These are phyloP conservation scores for Picea abies DNA, from an alignment of 83 land plant species.

Conservation along the genomic window DNA sequence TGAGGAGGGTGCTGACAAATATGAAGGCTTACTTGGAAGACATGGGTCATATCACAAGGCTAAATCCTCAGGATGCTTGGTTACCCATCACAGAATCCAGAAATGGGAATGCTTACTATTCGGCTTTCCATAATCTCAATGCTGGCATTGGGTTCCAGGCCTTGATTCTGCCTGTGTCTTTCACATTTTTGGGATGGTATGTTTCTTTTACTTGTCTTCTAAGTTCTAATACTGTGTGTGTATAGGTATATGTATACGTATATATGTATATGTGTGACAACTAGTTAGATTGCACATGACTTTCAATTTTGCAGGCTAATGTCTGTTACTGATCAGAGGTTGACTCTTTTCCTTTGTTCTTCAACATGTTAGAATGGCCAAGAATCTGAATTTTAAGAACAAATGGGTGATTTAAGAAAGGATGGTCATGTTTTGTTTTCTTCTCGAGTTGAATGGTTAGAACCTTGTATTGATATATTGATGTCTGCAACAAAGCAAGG, in stretches of 20 bases:
- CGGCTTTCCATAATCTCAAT: slow-evolving; percentile 84
- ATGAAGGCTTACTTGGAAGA: slow-evolving; percentile 78
- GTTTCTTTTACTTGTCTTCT: background rate
- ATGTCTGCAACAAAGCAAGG: too few relatives aligned
- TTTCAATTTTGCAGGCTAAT: background rate
- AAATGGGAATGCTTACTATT: slow-evolving; percentile 81
- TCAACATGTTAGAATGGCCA: background rate
- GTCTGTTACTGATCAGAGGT: background rate
- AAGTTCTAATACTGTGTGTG: too few relatives aligned
- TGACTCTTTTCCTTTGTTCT: background rate
- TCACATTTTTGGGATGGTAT: slow-evolving; percentile 89
- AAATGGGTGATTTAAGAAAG: background rate
- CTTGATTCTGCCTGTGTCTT: slow-evolving; percentile 83
- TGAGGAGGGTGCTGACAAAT: slow-evolving; percentile 47
- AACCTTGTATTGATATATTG: too few relatives aligned
- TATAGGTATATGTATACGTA: too few relatives aligned
- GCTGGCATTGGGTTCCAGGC: slow-evolving; percentile 93
- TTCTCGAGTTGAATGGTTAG: background rate
- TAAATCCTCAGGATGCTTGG: slow-evolving; percentile 91
- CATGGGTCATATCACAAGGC: slow-evolving; percentile 77
- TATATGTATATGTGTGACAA: too few relatives aligned
- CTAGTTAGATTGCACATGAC: too few relatives aligned
- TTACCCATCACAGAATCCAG: slow-evolving; percentile 93
- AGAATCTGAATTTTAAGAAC: background rate
- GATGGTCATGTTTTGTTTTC: background rate